These are phyloP conservation scores for Babjeviella inositovora DNA, from an alignment of 805 yeast genomes.

Conservation along the genomic window DNA sequence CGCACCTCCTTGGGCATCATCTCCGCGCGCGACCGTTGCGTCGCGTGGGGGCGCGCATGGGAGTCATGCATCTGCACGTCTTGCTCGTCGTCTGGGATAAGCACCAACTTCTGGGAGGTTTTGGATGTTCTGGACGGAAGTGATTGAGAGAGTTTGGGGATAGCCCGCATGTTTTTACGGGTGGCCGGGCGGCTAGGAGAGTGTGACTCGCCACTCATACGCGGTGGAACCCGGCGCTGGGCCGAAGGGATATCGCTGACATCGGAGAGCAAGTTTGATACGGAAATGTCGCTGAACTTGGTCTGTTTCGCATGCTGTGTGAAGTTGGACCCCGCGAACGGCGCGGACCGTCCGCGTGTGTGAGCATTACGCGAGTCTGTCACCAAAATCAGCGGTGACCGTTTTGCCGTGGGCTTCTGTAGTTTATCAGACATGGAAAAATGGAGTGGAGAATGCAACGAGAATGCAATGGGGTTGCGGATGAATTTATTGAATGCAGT, in stretches of 20 bases:
- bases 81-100: conserved; percentile 54
- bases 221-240: conserved; percentile 26
- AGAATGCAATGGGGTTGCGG: too few species aligned
- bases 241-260: conserved; percentile 85
- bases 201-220: conserved; percentile 2
- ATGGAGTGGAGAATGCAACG: too few species aligned
- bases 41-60: conserved; percentile 6
- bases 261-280: conserved; percentile 63
- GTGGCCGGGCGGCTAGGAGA: conserved; percentile 2
- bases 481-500: too few species aligned
- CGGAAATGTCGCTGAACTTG: conserved; percentile 64
- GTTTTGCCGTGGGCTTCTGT: conserved; percentile 49
- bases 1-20: conserved; percentile 40
- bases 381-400: conserved; percentile 88
- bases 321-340: conserved; percentile 55
- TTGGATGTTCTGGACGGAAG: conserved; percentile 70
- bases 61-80: conserved; percentile 3
- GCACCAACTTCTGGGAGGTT: conserved; percentile 70
- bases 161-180: conserved; percentile 6
- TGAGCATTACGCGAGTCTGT: conserved; percentile 65
- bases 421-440: too few species aligned
- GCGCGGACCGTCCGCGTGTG: conserved; percentile 39
- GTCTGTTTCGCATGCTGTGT: conserved; percentile 4
- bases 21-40: conserved; percentile 33
- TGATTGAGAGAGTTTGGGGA: conserved; percentile 33